Evolutionary conservation across 345 rosid species (phyloP).

Genomic region (Ceriops zippeliana): DNA sequence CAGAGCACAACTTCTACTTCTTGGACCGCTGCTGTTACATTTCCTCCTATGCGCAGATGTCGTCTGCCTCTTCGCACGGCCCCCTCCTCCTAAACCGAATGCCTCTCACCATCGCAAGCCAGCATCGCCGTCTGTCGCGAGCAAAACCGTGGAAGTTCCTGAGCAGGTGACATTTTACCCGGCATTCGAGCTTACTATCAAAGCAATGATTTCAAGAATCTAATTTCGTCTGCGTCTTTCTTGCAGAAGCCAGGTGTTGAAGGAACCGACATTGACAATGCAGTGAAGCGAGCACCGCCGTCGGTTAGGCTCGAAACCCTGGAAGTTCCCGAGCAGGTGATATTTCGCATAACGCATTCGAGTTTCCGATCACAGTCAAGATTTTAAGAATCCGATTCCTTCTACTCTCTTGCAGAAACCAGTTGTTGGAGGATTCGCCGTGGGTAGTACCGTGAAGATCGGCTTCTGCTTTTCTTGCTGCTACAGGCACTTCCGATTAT

Average conservation of each 20-base stretch:
- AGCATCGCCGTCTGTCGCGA: slow-evolving; percentile 7
- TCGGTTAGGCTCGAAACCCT: too few species aligned
- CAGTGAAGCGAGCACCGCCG: too few species aligned
- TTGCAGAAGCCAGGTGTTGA: too few species aligned
- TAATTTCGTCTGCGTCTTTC: not conserved
- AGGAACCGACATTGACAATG: too few species aligned
- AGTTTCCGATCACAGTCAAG: too few species aligned
- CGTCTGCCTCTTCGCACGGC: slow-evolving; percentile 60
- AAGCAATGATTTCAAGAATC: not conserved
- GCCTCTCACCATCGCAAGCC: slow-evolving; percentile 35
- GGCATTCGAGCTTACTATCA: not conserved
- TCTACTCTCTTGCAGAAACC: not conserved
- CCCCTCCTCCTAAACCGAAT: slow-evolving; percentile 37
- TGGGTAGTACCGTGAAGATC: slow-evolving; percentile 63
- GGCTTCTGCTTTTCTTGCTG: slow-evolving; percentile 87
- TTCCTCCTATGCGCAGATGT: slow-evolving; percentile 65
- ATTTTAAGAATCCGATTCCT: not conserved
- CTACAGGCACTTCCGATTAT: slow-evolving; percentile 37
- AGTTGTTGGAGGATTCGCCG: too few species aligned
- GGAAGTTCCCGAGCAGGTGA: too few species aligned
- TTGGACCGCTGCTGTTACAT: slow-evolving; percentile 64
- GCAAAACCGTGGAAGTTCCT: too few species aligned
- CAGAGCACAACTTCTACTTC: slow-evolving; percentile 44
- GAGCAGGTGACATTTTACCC: too few species aligned
- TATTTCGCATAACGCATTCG: too few species aligned